Percentiles rank a stretch among this genome's conserved stretches.
phyloP scores from a whole-genome alignment of 768 basidiomycete genomes.

The Phanerochaete carnosa region DNA sequence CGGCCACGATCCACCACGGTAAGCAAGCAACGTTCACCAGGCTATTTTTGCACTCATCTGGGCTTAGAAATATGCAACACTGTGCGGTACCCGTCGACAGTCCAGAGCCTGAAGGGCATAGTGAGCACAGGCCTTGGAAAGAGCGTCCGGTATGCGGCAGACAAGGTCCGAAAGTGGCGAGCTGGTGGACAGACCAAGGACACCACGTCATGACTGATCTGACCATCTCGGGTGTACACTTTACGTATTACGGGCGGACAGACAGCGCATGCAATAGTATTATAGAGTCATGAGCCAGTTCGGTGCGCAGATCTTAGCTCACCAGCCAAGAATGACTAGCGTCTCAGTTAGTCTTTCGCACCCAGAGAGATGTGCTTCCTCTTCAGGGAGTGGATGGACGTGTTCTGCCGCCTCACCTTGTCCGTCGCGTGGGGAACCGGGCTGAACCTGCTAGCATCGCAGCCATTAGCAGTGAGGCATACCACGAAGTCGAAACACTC shows the following conservation, averaged over 20 bases:
- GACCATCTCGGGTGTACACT: background rate
- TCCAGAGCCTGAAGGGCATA: constrained; percentile 84
- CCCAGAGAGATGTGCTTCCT: no score
- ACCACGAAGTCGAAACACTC: no score
- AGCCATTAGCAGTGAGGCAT: no score
- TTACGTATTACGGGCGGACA: background rate
- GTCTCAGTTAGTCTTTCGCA: no score
- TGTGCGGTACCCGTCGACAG: constrained; percentile 78
- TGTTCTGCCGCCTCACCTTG: no score
- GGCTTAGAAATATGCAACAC: constrained; percentile 68
- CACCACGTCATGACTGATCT: background rate
- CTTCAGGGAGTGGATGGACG: no score
- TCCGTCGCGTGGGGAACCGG: no score
- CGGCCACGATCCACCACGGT: constrained; percentile 54
- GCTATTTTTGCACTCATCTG: background rate
- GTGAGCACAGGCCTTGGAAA: constrained; percentile 79
- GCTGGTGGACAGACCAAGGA: constrained; percentile 20
- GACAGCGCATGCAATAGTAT: background rate
- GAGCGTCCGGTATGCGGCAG: constrained; percentile 67
- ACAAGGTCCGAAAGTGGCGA: constrained; percentile 90
- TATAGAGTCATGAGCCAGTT: constrained; percentile 1
- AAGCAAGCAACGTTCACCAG: constrained; percentile 16
- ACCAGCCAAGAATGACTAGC: no score
- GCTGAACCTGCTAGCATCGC: no score
- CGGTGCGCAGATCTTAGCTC: no score